phyloP scores from a whole-genome alignment of 2,329 filamentous ascomycete genomes.

The Hymenotorrendiella dingleyae region DNA sequence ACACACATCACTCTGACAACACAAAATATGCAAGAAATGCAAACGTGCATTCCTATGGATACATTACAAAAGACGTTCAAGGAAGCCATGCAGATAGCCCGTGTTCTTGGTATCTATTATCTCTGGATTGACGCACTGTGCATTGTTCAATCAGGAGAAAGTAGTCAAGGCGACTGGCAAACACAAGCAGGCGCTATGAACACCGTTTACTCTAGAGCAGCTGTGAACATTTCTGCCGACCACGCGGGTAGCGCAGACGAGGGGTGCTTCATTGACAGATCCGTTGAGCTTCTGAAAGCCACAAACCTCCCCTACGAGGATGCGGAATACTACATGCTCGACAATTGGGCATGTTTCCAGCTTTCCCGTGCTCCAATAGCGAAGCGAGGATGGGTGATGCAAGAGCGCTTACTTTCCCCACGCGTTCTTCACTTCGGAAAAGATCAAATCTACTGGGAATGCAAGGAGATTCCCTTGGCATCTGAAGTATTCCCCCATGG shows the following conservation, averaged over 20 bases:
- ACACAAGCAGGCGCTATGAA: background rate
- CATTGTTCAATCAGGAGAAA: background rate
- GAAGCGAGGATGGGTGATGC: constrained; percentile 3
- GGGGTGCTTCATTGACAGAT: background rate
- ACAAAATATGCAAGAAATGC: background rate
- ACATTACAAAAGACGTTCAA: constrained; percentile 35
- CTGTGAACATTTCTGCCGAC: background rate
- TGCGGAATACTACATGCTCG: background rate
- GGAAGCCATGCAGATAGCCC: constrained; percentile 45
- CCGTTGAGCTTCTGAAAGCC: background rate
- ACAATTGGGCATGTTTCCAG: background rate
- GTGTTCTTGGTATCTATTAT: background rate
- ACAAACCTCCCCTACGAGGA: background rate
- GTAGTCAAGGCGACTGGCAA: background rate
- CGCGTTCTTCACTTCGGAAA: constrained; percentile 1
- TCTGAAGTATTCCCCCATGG: background rate
- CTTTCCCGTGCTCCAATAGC: background rate
- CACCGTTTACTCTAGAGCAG: background rate
- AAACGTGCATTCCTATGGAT: background rate
- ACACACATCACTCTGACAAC: background rate
- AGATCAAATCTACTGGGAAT: constrained; percentile 6
- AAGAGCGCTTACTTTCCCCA: constrained; percentile 3
- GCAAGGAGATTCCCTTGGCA: background rate
- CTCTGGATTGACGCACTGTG: constrained; percentile 5
- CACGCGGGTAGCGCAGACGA: too few species aligned